Conservation (phyloP, 75 land plant genomes). For the Isoetes taiwanensis region DNA sequence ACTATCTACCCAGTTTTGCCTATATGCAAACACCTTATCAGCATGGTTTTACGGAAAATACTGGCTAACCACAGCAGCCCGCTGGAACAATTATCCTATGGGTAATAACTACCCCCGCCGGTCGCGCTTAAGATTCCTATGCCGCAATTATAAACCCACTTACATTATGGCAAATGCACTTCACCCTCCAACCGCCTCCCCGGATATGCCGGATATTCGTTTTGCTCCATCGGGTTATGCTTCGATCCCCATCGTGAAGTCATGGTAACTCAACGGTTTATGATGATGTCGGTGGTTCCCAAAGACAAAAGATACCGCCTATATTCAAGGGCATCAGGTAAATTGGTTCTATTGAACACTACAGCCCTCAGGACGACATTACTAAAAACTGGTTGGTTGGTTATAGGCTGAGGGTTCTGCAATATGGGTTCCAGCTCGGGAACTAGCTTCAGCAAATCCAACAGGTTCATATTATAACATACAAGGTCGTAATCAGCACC, state of each 20-base stretch:
- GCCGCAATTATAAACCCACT: constrained; percentile 58
- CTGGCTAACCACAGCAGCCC: constrained; percentile 64
- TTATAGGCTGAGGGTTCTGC: too few species aligned
- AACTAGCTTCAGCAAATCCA: too few species aligned
- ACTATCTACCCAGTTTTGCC: constrained; percentile 47
- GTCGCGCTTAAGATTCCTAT: constrained; percentile 29
- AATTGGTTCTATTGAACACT: too few species aligned
- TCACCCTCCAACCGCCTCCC: constrained; percentile 39
- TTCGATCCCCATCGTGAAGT: constrained; percentile 29
- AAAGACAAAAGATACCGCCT: constrained; percentile 56
- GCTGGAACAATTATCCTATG: constrained; percentile 41
- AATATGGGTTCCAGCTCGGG: too few species aligned
- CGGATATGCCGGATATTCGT: constrained; percentile 55
- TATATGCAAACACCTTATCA: constrained; percentile 46
- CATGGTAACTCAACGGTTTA: constrained; percentile 40
- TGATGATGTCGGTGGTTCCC: constrained; percentile 61
- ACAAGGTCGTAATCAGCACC: too few species aligned
- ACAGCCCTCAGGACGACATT: too few species aligned
- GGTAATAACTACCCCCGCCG: too few species aligned
- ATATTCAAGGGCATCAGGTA: constrained; percentile 71
- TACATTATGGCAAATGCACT: constrained; percentile 31
- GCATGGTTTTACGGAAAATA: constrained; percentile 47
- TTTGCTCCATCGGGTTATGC: constrained; percentile 45
- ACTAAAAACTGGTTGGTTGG: too few species aligned
- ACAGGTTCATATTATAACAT: too few species aligned